Conservation (phyloP, 176 grass and related monocot genomes). For the Tillandsia leiboldiana region DNA sequence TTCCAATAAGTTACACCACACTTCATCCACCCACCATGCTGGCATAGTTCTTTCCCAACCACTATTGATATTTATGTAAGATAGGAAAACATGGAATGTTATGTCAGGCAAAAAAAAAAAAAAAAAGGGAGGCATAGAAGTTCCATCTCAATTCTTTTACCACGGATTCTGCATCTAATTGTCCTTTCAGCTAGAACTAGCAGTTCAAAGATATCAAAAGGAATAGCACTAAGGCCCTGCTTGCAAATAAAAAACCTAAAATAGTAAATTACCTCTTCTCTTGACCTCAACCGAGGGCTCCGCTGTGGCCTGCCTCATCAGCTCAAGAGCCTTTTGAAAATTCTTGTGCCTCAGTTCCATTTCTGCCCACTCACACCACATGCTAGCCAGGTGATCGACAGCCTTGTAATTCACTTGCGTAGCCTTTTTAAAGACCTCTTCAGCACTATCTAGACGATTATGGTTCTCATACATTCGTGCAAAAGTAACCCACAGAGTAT, state of each 20-base stretch:
- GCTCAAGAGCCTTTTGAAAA: conserved; percentile 61
- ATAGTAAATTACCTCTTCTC: conserved; percentile 42
- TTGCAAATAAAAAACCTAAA: background rate
- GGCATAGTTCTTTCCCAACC: too few relatives aligned
- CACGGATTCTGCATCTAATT: too few relatives aligned
- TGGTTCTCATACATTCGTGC: conserved; percentile 79
- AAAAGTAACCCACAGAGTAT: conserved; percentile 74
- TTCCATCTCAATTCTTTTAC: too few relatives aligned
- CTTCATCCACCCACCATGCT: too few relatives aligned
- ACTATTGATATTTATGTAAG: too few relatives aligned
- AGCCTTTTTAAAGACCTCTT: conserved; percentile 60
- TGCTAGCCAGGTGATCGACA: conserved; percentile 57
- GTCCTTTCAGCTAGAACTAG: too few relatives aligned
- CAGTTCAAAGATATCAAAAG: conserved; percentile 7
- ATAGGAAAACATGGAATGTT: too few relatives aligned
- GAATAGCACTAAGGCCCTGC: conserved; percentile 1
- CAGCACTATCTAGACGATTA: conserved; percentile 60
- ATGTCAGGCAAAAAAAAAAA: too few relatives aligned
- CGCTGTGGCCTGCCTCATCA: conserved; percentile 70
- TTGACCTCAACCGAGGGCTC: conserved; percentile 78
- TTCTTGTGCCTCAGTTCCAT: conserved; percentile 58
- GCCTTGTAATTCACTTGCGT: conserved; percentile 70
- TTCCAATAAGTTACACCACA: too few relatives aligned
- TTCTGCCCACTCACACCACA: conserved; percentile 91
- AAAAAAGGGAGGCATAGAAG: too few relatives aligned